phyloP scores from a whole-genome alignment of 2,329 filamentous ascomycete genomes.

The Neurospora sp. region DNA sequence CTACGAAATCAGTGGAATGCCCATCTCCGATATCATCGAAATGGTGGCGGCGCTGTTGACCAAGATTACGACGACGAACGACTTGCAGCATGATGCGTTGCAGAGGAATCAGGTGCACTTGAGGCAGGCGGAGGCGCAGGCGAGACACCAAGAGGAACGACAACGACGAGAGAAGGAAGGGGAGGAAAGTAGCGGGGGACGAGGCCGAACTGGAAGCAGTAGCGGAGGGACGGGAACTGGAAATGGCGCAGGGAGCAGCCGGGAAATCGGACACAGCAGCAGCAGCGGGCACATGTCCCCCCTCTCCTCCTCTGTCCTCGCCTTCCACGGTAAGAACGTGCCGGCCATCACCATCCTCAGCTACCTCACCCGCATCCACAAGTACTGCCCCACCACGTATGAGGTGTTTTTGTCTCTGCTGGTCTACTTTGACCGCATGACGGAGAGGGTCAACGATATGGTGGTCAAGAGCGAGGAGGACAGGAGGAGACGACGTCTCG shows the following conservation, averaged over 20 bases:
- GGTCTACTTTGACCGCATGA: constrained; percentile 99
- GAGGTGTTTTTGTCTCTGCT: constrained; percentile 93
- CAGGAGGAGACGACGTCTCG: constrained; percentile 28
- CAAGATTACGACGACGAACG: constrained; percentile 96
- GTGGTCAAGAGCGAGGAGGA: constrained; percentile 58
- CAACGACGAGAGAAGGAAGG: constrained; percentile 8
- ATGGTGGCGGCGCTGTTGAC: constrained; percentile 96
- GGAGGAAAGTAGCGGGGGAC: constrained; percentile 6
- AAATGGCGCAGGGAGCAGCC: constrained; percentile 1
- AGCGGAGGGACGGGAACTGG: constrained; percentile 4
- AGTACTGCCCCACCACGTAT: constrained; percentile 97
- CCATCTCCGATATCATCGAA: constrained; percentile 92
- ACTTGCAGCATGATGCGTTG: constrained; percentile 83
- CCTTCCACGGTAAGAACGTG: constrained; percentile 97
- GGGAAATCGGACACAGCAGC: constrained; percentile 10
- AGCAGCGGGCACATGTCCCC: constrained; percentile 39
- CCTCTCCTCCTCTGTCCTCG: constrained; percentile 61
- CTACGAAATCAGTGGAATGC: constrained; percentile 97
- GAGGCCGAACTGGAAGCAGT: background rate
- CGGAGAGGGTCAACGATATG: constrained; percentile 80
- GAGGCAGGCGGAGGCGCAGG: constrained; percentile 36
- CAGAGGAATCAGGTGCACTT: constrained; percentile 60
- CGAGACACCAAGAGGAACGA: constrained; percentile 4
- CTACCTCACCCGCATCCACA: constrained; percentile 92
- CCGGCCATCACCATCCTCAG: constrained; percentile 94